Conservation (phyloP, 1,284 basidiomycete genomes). For the Irpex lacteus region DNA sequence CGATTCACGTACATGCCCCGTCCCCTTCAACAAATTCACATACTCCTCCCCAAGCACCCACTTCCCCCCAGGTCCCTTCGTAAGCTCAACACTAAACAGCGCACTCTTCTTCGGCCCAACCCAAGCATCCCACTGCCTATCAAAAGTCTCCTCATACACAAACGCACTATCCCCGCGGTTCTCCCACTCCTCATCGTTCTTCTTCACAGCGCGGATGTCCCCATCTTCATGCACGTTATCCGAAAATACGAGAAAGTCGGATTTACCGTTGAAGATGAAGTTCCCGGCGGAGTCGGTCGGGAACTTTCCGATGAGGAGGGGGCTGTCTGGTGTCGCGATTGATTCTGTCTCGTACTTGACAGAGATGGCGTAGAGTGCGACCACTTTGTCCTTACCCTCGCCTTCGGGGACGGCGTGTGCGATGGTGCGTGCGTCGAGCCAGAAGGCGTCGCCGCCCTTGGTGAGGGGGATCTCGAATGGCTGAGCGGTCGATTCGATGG, state of each 20-base stretch:
- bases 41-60: constrained; percentile 56
- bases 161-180: constrained; percentile 70
- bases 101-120: constrained; percentile 66
- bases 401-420: constrained; percentile 58
- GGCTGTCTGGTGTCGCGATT: constrained; percentile 18
- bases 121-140: constrained; percentile 92
- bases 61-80: constrained; percentile 41
- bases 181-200: constrained; percentile 69
- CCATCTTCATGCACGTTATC: constrained; percentile 73
- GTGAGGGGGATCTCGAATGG: constrained; percentile 53
- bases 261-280: constrained; percentile 59
- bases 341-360: constrained; percentile 28
- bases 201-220: constrained; percentile 60
- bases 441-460: constrained; percentile 71
- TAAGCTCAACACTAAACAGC: constrained; percentile 64
- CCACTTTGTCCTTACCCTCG: constrained; percentile 43
- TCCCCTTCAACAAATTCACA: constrained; percentile 59
- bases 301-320: constrained; percentile 42
- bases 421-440: constrained; percentile 68
- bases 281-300: constrained; percentile 65
- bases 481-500: constrained; percentile 47
- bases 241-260: constrained; percentile 23
- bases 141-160: constrained; percentile 78
- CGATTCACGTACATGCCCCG: constrained; percentile 52
- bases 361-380: constrained; percentile 58